Percentiles rank a stretch among this genome's conserved stretches.
phyloP scores from a whole-genome alignment of 768 basidiomycete genomes.

The Tulasnella sp. region DNA sequence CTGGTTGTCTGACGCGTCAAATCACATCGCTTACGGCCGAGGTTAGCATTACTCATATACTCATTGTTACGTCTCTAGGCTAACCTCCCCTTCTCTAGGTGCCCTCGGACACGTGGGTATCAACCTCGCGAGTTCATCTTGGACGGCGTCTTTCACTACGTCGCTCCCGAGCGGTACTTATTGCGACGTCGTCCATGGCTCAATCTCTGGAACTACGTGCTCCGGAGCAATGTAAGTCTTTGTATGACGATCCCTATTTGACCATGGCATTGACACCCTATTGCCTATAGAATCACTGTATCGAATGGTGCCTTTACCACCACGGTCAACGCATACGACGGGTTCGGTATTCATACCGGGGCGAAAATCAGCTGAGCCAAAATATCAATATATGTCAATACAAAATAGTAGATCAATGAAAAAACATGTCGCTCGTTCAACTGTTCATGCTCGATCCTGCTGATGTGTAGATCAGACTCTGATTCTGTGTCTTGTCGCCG shows the following conservation, averaged over 20 bases:
- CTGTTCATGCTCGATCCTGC: neutral
- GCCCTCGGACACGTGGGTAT: slow-evolving; percentile 12
- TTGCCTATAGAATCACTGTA: slow-evolving; percentile 36
- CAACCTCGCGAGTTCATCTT: slow-evolving; percentile 2
- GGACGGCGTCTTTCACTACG: slow-evolving; percentile 15
- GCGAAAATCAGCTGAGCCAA: neutral
- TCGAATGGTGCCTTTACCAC: slow-evolving; percentile 38
- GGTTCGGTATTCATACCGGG: slow-evolving; percentile 24
- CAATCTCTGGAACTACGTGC: neutral
- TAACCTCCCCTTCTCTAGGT: slow-evolving; percentile 7
- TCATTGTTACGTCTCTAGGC: neutral
- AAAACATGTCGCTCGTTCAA: neutral
- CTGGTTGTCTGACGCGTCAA: neutral
- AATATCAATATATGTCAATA: too few relatives aligned
- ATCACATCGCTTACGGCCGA: slow-evolving; percentile 18
- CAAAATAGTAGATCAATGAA: too few relatives aligned
- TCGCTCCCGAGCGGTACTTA: slow-evolving; percentile 10
- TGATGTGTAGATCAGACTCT: too few relatives aligned
- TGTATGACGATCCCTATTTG: neutral
- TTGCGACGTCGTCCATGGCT: slow-evolving; percentile 13
- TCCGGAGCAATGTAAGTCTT: slow-evolving; percentile 13
- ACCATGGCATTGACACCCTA: neutral
- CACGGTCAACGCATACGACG: slow-evolving; percentile 40
- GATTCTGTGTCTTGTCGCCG: too few relatives aligned
- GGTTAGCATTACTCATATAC: neutral